Percentiles rank a stretch among this genome's conserved stretches.
Evolutionary conservation across 768 basidiomycete genomes (phyloP).

Genomic region (Mycena albidolilacea): DNA sequence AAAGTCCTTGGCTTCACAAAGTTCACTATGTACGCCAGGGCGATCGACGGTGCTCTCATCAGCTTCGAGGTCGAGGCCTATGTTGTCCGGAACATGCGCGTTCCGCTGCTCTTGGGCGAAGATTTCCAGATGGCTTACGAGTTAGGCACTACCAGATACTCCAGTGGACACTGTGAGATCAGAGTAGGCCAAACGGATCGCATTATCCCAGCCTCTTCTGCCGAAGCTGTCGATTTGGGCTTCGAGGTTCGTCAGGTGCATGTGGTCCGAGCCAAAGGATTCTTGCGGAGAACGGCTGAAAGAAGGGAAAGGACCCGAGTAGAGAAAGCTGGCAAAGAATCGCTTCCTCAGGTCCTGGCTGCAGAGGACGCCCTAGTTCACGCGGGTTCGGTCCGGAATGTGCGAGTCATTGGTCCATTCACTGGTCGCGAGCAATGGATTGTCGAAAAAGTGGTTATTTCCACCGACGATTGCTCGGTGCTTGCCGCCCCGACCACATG

Average conservation of each 20-base stretch:
- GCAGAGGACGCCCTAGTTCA: conserved; percentile 1
- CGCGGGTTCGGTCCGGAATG: neutral
- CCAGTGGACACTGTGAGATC: conserved; percentile 27
- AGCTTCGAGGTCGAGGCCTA: conserved; percentile 27
- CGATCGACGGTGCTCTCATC: neutral
- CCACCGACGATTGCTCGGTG: conserved; percentile 16
- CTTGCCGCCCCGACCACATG: conserved; percentile 23
- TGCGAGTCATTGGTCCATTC: conserved; percentile 11
- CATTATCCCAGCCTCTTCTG: conserved; percentile 19
- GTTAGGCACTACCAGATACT: conserved; percentile 31
- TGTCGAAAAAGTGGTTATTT: conserved; percentile 31
- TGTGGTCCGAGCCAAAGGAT: neutral
- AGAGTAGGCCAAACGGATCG: neutral
- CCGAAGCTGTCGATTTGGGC: conserved; percentile 6
- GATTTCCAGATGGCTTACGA: conserved; percentile 32
- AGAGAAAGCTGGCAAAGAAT: neutral
- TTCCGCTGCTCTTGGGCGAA: conserved; percentile 41
- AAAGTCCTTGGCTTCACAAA: conserved; percentile 38
- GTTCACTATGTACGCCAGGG: neutral
- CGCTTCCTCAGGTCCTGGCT: conserved; percentile 7
- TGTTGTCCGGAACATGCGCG: conserved; percentile 45
- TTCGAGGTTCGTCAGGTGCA: too few species aligned
- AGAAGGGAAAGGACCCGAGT: neutral
- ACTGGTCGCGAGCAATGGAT: conserved; percentile 28
- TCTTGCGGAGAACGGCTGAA: neutral